These are phyloP conservation scores for Pythium coloratum DNA, from an alignment of 352 stramenopile genomes.

Conservation along the genomic window DNA sequence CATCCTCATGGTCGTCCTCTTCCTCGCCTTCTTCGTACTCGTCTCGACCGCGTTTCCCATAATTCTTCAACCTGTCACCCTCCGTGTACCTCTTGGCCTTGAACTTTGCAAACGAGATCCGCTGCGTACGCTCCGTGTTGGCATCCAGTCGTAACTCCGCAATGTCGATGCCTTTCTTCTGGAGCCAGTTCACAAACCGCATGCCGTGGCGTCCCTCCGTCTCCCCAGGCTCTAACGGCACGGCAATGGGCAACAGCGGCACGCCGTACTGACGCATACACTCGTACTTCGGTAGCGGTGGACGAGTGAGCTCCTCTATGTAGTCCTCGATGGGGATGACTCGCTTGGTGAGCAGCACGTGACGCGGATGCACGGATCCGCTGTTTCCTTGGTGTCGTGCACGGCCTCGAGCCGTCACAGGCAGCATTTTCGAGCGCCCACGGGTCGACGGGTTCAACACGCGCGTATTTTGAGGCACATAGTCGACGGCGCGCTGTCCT, in stretches of 20 bases:
- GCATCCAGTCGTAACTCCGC: slow-evolving; percentile 4
- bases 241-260: slow-evolving; percentile 15
- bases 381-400: not conserved
- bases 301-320: slow-evolving; percentile 1
- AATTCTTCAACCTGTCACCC: not conserved
- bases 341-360: not conserved
- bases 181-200: slow-evolving; percentile 9
- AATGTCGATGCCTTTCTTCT: slow-evolving; percentile 8
- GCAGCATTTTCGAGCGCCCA: not conserved
- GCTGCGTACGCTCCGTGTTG: slow-evolving; percentile 3
- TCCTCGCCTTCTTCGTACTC: slow-evolving; percentile 7
- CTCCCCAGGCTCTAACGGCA: slow-evolving; percentile 19
- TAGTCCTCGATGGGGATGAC: not conserved
- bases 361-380: not conserved
- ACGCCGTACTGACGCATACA: not conserved
- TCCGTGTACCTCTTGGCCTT: slow-evolving; percentile 7
- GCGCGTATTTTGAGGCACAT: not conserved
- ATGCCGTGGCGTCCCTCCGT: slow-evolving; percentile 10
- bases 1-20: slow-evolving; percentile 2
- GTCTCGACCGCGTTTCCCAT: not conserved
- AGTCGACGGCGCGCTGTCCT: not conserved
- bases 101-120: slow-evolving; percentile 12
- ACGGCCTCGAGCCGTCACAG: not conserved
- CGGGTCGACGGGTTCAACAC: not conserved
- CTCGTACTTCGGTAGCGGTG: not conserved